Conservation (phyloP, 2,329 filamentous ascomycete genomes). For the Alternaria conjuncta region DNA sequence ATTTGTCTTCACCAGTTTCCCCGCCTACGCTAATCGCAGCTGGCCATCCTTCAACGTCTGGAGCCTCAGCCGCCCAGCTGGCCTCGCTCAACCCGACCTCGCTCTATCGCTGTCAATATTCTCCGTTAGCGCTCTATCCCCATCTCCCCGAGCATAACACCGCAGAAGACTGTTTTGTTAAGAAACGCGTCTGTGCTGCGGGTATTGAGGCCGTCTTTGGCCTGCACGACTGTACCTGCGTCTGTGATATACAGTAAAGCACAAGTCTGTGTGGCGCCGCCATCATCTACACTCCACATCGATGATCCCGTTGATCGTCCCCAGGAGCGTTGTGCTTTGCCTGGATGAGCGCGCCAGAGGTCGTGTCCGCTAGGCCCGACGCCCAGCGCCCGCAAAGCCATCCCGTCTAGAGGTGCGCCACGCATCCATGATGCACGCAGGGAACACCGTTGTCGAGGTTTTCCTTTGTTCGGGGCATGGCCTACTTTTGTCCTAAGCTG, state of each 20-base stretch:
- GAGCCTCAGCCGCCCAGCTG: constrained; percentile 11
- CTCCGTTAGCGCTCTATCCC: constrained; percentile 10
- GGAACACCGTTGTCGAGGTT: constrained; percentile 26
- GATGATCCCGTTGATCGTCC: constrained; percentile 39
- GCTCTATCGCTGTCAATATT: constrained; percentile 10
- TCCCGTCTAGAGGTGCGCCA: constrained; percentile 42
- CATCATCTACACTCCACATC: constrained; percentile 31
- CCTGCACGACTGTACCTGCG: constrained; percentile 39
- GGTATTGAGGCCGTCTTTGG: constrained; percentile 3
- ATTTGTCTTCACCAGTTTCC: constrained; percentile 13
- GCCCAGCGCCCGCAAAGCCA: constrained; percentile 43
- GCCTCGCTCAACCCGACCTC: constrained; percentile 12
- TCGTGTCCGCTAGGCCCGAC: constrained; percentile 40
- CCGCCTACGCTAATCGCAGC: constrained; percentile 14
- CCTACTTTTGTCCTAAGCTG: constrained; percentile 21
- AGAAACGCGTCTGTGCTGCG: constrained; percentile 8
- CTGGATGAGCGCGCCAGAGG: constrained; percentile 33
- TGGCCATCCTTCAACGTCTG: constrained; percentile 2
- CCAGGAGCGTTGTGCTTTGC: constrained; percentile 34
- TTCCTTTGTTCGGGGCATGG: constrained; percentile 12
- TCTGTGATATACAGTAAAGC: constrained; percentile 28
- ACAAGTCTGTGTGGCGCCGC: constrained; percentile 37
- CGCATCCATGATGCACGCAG: constrained; percentile 33
- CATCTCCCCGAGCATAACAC: constrained; percentile 14
- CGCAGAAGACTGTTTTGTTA: constrained; percentile 14